phyloP scores from a whole-genome alignment of 768 basidiomycete species.

The Naganishia onofrii region DNA sequence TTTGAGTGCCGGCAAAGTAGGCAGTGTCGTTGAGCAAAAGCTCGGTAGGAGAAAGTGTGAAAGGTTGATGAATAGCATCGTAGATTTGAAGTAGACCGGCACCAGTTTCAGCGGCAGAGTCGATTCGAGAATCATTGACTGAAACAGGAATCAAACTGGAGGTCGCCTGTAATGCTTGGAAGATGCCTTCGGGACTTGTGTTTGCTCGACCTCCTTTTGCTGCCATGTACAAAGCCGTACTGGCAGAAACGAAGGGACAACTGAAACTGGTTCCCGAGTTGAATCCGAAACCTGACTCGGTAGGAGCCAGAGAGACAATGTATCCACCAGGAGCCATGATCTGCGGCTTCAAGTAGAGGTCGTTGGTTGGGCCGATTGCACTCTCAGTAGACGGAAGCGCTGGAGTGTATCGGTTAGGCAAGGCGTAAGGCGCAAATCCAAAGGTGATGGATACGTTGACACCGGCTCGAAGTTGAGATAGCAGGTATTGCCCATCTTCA shows the following conservation, averaged over 20 bases:
- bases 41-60: slow-evolving; percentile 61
- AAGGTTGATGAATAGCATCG: slow-evolving; percentile 60
- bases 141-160: slow-evolving; percentile 37
- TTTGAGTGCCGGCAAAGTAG: slow-evolving; percentile 54
- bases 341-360: slow-evolving; percentile 58
- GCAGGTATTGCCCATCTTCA: slow-evolving; percentile 44
- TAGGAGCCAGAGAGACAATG: slow-evolving; percentile 28
- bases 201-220: slow-evolving; percentile 38
- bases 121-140: slow-evolving; percentile 37
- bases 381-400: slow-evolving; percentile 62
- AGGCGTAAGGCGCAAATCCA: slow-evolving; percentile 51
- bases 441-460: slow-evolving; percentile 39
- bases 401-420: slow-evolving; percentile 58
- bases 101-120: slow-evolving; percentile 46
- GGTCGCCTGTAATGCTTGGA: slow-evolving; percentile 41
- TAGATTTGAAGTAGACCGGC: slow-evolving; percentile 58
- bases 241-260: slow-evolving; percentile 45
- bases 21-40: slow-evolving; percentile 67
- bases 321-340: slow-evolving; percentile 57
- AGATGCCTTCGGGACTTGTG: slow-evolving; percentile 36
- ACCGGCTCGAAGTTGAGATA: slow-evolving; percentile 34
- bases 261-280: slow-evolving; percentile 37
- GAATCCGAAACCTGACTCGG: slow-evolving; percentile 25
- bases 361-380: slow-evolving; percentile 63
- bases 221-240: slow-evolving; percentile 50